Evolutionary conservation across 345 rosid genomes (phyloP).

Genomic region (Populus tremula): DNA sequence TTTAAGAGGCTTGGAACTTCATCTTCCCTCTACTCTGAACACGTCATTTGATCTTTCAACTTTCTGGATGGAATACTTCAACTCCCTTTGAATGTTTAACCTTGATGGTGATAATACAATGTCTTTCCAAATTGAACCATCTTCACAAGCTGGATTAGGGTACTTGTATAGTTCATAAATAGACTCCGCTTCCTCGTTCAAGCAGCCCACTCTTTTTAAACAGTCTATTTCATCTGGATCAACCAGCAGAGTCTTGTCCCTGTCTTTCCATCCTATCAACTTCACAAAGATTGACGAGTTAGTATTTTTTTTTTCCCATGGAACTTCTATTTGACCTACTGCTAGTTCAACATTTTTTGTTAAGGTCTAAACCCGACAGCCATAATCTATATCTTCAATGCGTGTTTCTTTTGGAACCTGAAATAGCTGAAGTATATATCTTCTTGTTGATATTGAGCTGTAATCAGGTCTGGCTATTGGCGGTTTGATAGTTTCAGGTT

Average conservation of each 20-base stretch:
- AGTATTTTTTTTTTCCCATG: slow-evolving; percentile 5
- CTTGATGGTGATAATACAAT: slow-evolving; percentile 87
- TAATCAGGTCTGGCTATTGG: background rate
- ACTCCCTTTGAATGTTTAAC: slow-evolving; percentile 69
- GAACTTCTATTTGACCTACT: background rate
- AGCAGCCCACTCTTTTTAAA: slow-evolving; percentile 52
- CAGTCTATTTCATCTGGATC: slow-evolving; percentile 84
- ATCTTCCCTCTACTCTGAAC: background rate
- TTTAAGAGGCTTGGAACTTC: slow-evolving; percentile 16
- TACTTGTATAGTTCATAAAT: slow-evolving; percentile 62
- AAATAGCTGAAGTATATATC: background rate
- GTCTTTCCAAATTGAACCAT: slow-evolving; percentile 94
- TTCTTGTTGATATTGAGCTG: background rate
- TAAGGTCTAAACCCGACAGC: background rate
- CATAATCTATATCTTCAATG: background rate
- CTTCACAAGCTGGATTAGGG: slow-evolving; percentile 65
- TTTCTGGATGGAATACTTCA: slow-evolving; percentile 60
- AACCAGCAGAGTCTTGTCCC: slow-evolving; percentile 73
- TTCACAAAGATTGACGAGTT: slow-evolving; percentile 36
- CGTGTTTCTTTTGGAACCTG: background rate
- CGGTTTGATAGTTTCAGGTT: background rate
- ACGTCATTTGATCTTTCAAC: slow-evolving; percentile 44
- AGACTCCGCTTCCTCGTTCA: slow-evolving; percentile 81
- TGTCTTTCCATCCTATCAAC: slow-evolving; percentile 97
- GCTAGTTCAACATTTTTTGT: background rate